These are phyloP conservation scores for Claviceps citrina DNA, from an alignment of 2,329 filamentous ascomycete species.

Conservation along the genomic window DNA sequence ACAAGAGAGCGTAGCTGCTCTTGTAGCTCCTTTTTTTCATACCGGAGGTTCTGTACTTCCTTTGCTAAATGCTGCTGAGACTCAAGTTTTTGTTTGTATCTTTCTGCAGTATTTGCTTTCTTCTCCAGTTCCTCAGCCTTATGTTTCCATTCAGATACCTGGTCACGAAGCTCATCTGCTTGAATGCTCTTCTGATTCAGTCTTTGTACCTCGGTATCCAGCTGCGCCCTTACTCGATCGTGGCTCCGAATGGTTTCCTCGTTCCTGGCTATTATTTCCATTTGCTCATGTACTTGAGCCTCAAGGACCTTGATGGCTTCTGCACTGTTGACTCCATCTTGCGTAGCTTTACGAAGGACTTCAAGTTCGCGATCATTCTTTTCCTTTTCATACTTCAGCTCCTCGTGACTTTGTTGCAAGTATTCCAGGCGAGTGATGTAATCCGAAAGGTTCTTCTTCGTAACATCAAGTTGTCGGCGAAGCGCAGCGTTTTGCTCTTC, in stretches of 20 bases:
- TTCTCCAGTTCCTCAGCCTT: conserved; percentile 43
- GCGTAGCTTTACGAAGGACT: conserved; percentile 32
- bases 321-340: conserved; percentile 36
- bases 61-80: conserved; percentile 38
- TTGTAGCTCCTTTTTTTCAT: conserved; percentile 38
- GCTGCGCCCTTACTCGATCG: conserved; percentile 29
- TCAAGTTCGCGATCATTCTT: conserved; percentile 39
- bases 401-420: conserved; percentile 47
- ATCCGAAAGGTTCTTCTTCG: conserved; percentile 42
- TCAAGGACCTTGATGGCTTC: conserved; percentile 39
- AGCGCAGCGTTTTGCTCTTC: conserved; percentile 40
- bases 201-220: conserved; percentile 38
- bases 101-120: conserved; percentile 47
- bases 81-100: conserved; percentile 48
- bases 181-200: conserved; percentile 32
- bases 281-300: conserved; percentile 46
- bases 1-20: conserved; percentile 28
- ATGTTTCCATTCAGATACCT: conserved; percentile 43
- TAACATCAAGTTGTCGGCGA: conserved; percentile 33
- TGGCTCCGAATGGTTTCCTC: conserved; percentile 39
- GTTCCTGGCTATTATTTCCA: conserved; percentile 49
- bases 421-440: conserved; percentile 44
- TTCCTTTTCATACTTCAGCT: conserved; percentile 47
- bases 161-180: conserved; percentile 39
- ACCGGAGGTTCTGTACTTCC: conserved; percentile 39